Base-by-base conservation (phyloP, 2,329 filamentous ascomycete genomes). In the Pyrenophora graminea region DNA sequence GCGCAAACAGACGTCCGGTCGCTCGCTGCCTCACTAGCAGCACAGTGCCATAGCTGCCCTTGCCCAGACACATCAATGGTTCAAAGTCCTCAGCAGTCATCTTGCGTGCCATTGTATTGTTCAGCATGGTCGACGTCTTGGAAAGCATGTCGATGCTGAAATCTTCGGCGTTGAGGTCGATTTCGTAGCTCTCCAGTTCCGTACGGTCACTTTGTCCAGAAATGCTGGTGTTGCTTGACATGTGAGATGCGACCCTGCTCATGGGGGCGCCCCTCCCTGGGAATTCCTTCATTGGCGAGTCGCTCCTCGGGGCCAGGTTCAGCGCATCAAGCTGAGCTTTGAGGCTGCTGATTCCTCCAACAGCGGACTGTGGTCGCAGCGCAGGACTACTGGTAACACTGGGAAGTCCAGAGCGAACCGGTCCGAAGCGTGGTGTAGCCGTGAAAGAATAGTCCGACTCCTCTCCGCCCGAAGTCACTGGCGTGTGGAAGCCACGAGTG, bases 11-110 rank as follows among this genome's bases (percentile, higher is more conserved):
- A 37, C 90, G 87, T 36, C 94, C 94, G 2, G 92, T 97, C 25
- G 85, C 78, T 43, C 85, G 85, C 76, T 99, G 93, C 76, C 92
- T 94, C 55, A 99, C 95, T 23, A 99, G 82, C 39, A 96, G 79
- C 9, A 99, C 95, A 0, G 93, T 99, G 31, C 94, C 94, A 70
- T 94, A 99, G 12, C 94, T 91, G 41, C 94, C 94, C 71, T 97
- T 97, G 49, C 95, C 95, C 18, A 99, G 86, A 73, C 93, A 97
- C 42, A 90, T 89, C 43, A 99, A 78, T 9, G 89, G 85, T 66
- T 96, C 88, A 70, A 99, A 99, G 71, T 99, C 94, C 9, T 87
- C 85, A 2, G 91, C 87, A 7, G 87, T 88, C 88, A 97, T 97
- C 78, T 99, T 97, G 58, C 89, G 85, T 55, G 78, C 77, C 21